These are phyloP conservation scores for Skeletonema tropicum DNA, from an alignment of 108 stramenopile genomes.

Conservation along the genomic window DNA sequence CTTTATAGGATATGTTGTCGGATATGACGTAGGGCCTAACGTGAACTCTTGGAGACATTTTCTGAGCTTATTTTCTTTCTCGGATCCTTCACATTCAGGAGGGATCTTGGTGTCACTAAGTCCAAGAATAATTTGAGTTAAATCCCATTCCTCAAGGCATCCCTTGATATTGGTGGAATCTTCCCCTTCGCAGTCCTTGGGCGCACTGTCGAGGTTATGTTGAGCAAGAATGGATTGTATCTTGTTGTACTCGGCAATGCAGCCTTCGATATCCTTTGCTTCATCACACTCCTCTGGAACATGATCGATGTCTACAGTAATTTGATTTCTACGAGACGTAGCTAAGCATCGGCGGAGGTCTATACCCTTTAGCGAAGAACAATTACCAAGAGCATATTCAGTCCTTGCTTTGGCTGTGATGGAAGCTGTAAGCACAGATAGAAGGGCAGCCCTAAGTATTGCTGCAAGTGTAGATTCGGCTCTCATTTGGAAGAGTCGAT, in stretches of 20 bases:
- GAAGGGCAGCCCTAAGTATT: background rate
- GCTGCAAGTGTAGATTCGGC: background rate
- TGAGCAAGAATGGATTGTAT: background rate
- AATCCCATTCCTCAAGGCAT: background rate
- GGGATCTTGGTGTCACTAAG: background rate
- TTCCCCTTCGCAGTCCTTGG: slow-evolving; percentile 3
- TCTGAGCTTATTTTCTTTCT: background rate
- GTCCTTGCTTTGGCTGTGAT: background rate
- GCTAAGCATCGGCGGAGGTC: background rate
- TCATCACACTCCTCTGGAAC: background rate
- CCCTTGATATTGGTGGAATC: background rate
- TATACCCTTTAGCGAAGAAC: background rate
- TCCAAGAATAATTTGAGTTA: background rate
- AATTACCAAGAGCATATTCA: background rate
- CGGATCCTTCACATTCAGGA: background rate
- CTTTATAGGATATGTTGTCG: background rate
- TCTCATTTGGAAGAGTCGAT: background rate
- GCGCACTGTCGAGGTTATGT: background rate
- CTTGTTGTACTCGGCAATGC: background rate
- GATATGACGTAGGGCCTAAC: background rate
- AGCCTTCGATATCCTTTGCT: background rate
- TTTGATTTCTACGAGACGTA: background rate
- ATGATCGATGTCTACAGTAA: background rate
- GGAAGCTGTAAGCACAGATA: background rate
- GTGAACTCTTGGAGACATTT: background rate